Percentiles rank a stretch among this genome's conserved stretches.
These are phyloP conservation scores for Angomonas desouzai DNA, from an alignment of 208 protist genomes.

Conservation along the genomic window DNA sequence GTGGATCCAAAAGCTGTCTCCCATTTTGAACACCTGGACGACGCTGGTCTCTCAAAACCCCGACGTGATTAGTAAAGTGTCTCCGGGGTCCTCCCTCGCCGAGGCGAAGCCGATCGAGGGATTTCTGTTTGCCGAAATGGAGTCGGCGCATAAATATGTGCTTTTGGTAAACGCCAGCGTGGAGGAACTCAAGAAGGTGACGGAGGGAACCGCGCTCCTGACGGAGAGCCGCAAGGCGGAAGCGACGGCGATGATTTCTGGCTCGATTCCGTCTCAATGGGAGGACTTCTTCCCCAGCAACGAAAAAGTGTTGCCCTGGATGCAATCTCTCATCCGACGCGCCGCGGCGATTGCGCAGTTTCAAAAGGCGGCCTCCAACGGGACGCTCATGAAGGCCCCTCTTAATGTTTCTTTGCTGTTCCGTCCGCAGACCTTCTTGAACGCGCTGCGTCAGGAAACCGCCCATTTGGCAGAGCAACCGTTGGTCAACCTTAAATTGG, in stretches of 20 bases:
- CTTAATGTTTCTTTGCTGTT: slow-evolving; percentile 89
- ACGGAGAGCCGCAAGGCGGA: slow-evolving; percentile 71
- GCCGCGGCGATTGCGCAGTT: slow-evolving; percentile 75
- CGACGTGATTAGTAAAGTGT: slow-evolving; percentile 37
- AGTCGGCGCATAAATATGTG: slow-evolving; percentile 65
- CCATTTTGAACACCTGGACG: slow-evolving; percentile 85
- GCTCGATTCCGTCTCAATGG: slow-evolving; percentile 87
- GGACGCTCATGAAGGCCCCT: slow-evolving; percentile 60
- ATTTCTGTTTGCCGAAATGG: slow-evolving; percentile 88
- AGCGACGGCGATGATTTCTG: slow-evolving; percentile 74
- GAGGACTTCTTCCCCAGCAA: slow-evolving; percentile 84
- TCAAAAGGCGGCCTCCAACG: slow-evolving; percentile 39
- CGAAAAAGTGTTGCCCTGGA: slow-evolving; percentile 69
- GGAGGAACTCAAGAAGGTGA: slow-evolving; percentile 76
- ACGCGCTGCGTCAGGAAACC: slow-evolving; percentile 94
- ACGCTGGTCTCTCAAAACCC: slow-evolving; percentile 63
- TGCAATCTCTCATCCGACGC: slow-evolving; percentile 81
- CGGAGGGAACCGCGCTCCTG: slow-evolving; percentile 87
- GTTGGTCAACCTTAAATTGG: slow-evolving; percentile 78
- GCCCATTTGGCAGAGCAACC: slow-evolving; percentile 67
- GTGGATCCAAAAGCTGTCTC: slow-evolving; percentile 77
- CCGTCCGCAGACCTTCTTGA: slow-evolving; percentile 93
- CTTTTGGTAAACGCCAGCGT: slow-evolving; percentile 75
- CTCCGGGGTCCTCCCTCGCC: slow-evolving; percentile 10
- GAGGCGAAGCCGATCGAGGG: slow-evolving; percentile 70